Base-by-base conservation (phyloP, 2,329 filamentous ascomycete genomes). In the Exophiala bonariae region DNA sequence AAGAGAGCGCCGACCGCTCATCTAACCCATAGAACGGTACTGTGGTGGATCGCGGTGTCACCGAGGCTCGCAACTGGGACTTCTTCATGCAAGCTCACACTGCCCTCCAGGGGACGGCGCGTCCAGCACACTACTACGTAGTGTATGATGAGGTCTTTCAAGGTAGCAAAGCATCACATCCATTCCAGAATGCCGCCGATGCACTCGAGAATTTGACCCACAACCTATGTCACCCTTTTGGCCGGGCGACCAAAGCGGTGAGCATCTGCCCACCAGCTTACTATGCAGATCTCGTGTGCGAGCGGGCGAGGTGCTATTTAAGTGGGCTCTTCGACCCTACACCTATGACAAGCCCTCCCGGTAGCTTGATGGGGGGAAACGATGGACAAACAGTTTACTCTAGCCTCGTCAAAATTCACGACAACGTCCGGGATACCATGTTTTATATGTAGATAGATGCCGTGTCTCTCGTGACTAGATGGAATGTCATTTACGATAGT, bases 241-340 rank as follows among this genome's bases (percentile, higher is more conserved):
- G 87, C 7, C 82, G 91, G 3, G 89, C 90, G 0, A 95, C 89
- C 13, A 91, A 89, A 65, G 85, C 89, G 0, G 89, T 96, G 39
- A 89, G 86, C 61, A 82, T 95, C 57, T 93, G 87, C 57, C 89
- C 91, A 0, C 89, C 90, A 0, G 90, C 89, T 0, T 95, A 96
- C 72, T 96, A 95, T 61, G 90, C 91, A 0, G 90, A 96, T 64
- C 74, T 95, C 20, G 79, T 92, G 2, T 93, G 88, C 63, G 87
- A 89, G 52, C 78, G 90, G 3, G 85, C 86, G 0, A 76, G 90
- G 1, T 78, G 78, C 11, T 92, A 95, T 63, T 74, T 92, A 2
- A 78, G 79, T 19, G 75, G 80, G 20, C 71, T 80, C 13, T 83
- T 86, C 54, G 81, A 83, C 30, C 68, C 69, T n/a, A n/a, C n/a